Conservation (phyloP, 2,329 filamentous ascomycete genomes). For the Fusarium dimerum region DNA sequence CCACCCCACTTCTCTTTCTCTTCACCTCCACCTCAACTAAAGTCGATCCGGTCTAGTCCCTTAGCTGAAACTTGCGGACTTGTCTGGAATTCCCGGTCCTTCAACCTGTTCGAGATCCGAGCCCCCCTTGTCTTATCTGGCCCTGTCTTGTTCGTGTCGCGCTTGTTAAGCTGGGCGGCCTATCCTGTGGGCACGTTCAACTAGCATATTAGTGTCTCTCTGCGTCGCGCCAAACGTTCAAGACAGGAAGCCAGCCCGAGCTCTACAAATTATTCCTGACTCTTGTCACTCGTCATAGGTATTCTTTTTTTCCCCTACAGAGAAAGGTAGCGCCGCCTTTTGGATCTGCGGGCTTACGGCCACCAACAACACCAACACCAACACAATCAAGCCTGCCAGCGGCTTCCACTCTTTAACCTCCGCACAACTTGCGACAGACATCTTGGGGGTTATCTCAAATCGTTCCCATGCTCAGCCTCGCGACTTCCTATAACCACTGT, state of each 20-base stretch:
- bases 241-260: neutral
- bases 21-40: neutral
- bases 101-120: neutral
- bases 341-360: neutral
- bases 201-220: neutral
- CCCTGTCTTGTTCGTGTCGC: neutral
- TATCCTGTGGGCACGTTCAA: neutral
- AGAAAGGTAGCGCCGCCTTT: neutral
- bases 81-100: neutral
- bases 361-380: neutral
- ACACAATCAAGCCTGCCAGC: neutral
- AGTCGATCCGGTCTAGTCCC: neutral
- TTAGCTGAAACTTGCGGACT: neutral
- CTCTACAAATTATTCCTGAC: neutral
- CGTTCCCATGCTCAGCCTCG: neutral
- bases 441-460: neutral
- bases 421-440: neutral
- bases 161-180: neutral
- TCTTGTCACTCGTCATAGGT: neutral
- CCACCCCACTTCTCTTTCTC: neutral
- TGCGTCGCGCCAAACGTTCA: neutral
- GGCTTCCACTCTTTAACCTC: neutral
- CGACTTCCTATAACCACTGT: neutral
- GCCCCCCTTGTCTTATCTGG: no score
- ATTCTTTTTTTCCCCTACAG: neutral